Base-by-base conservation (phyloP, 1,139 yeast genomes). In the Saccharomyces hybrid region DNA sequence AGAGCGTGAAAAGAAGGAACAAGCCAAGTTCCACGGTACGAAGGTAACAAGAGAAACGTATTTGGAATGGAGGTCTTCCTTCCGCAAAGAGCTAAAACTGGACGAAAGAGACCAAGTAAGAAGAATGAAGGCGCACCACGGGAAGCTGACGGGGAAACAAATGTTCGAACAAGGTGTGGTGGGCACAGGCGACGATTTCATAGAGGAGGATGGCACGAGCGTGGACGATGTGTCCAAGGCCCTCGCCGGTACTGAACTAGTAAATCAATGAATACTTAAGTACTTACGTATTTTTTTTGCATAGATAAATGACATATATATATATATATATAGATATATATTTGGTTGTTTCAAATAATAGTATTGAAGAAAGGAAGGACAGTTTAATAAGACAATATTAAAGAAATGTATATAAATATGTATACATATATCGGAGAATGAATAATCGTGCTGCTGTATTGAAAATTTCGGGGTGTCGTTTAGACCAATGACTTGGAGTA, bases 91-190 rank as follows among this genome's bases (percentile, higher is more conserved):
- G 55, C 63, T 76, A 69, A 74, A 77, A 56, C 64, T 88, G 75
- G 75, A 77, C 78, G 79, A 82, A 77, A 75, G 81, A 58, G 78
- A 83, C 60, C 71, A 73, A 42, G 71, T 74, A 57, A 75, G 88
- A 63, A 79, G 79, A 59, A 70, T 73, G 38, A 70, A 69, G n/a
- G 81, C 84, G 67, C 93, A 86, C 65, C 78, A 76, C 52, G 95
- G 93, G 11, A 86, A 85, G 69, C 73, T 89, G 65, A 84, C 96
- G 0, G 99, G 99, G 16, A 79, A 82, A 62, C 93, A 90, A 70
- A 86, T 93, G 57, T 93, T 91, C 67, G 98, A 90, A 66, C 80
- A 79, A 67, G 98, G 98, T 51, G 78, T 90, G 64, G 95, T 87
- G 48, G 83, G 82, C 57, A 82, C 78, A 31, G 83, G 74, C 7